Conservation (phyloP, 1,284 basidiomycete species). For the Rhodotorula sp. region DNA sequence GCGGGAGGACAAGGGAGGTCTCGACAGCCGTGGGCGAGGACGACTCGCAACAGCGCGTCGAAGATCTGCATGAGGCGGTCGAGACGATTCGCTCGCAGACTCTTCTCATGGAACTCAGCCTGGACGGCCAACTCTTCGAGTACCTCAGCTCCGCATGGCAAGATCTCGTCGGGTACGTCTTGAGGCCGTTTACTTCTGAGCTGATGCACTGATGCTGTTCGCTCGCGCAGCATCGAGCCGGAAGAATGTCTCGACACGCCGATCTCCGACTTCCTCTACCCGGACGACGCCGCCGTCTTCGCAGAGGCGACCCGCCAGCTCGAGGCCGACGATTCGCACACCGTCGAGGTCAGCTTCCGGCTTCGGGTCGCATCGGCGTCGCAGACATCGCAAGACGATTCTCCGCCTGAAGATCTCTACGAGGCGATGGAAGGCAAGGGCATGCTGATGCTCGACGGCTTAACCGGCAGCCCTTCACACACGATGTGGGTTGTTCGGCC, state of each 20-base stretch:
- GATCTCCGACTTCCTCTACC: constrained; percentile 77
- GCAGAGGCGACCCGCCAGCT: constrained; percentile 80
- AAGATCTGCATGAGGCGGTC: constrained; percentile 77
- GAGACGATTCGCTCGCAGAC: constrained; percentile 92
- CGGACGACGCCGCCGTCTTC: constrained; percentile 82
- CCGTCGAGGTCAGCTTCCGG: constrained; percentile 86
- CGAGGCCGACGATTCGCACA: constrained; percentile 87
- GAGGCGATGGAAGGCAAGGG: constrained; percentile 87
- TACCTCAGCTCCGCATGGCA: constrained; percentile 96
- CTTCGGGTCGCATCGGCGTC: constrained; percentile 63
- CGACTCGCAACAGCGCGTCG: constrained; percentile 57
- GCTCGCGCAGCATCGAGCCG: constrained; percentile 67
- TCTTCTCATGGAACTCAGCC: constrained; percentile 88
- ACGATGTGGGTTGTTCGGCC: constrained; percentile 99
- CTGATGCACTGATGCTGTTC: background rate
- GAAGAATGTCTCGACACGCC: constrained; percentile 74
- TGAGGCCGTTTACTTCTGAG: constrained; percentile 4
- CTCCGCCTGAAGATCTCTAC: constrained; percentile 45
- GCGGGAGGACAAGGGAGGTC: background rate
- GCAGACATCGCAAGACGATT: constrained; percentile 40
- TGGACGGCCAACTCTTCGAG: constrained; percentile 80
- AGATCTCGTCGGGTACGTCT: constrained; percentile 80
- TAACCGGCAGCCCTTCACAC: constrained; percentile 81
- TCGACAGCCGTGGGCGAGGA: constrained; percentile 2
- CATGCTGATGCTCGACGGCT: constrained; percentile 86